Conservation (phyloP, 805 yeast genomes). For the Jamesozyma gamospora region DNA sequence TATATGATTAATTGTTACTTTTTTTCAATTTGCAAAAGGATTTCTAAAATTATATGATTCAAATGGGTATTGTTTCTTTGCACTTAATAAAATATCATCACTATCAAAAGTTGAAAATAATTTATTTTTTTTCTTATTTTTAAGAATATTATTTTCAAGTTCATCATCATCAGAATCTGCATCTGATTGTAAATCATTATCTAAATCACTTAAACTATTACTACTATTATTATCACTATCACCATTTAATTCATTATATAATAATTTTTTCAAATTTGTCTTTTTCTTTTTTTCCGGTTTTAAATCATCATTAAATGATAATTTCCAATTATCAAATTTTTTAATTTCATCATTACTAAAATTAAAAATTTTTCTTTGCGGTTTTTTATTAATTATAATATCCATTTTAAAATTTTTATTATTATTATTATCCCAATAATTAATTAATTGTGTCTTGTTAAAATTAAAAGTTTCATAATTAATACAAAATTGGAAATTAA, state of each 20-base stretch:
- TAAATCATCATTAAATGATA: not conserved
- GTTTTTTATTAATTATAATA: constrained; percentile 4
- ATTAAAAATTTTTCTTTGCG: too few species aligned
- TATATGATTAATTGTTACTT: not conserved
- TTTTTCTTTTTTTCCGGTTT: not conserved
- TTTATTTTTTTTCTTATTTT: not conserved
- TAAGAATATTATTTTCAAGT: too few species aligned
- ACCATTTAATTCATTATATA: not conserved
- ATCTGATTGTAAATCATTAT: not conserved
- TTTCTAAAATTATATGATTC: not conserved
- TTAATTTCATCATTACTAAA: too few species aligned
- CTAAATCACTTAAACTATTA: not conserved
- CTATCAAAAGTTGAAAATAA: not conserved
- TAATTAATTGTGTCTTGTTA: constrained; percentile 5
- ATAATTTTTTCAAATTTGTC: not conserved
- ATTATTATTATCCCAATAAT: constrained; percentile 26
- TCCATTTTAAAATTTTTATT: constrained; percentile 20
- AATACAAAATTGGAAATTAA: constrained; percentile 21
- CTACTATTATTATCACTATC: not conserved
- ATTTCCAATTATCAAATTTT: constrained; percentile 1
- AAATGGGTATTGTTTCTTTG: constrained; percentile 3
- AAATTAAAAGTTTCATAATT: constrained; percentile 18
- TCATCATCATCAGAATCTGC: not conserved
- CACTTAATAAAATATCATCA: constrained; percentile 4
- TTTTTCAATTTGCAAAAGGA: constrained; percentile 1